Evolutionary conservation across 1,284 basidiomycete species (phyloP).

Genomic region (Testicularia cyperi): DNA sequence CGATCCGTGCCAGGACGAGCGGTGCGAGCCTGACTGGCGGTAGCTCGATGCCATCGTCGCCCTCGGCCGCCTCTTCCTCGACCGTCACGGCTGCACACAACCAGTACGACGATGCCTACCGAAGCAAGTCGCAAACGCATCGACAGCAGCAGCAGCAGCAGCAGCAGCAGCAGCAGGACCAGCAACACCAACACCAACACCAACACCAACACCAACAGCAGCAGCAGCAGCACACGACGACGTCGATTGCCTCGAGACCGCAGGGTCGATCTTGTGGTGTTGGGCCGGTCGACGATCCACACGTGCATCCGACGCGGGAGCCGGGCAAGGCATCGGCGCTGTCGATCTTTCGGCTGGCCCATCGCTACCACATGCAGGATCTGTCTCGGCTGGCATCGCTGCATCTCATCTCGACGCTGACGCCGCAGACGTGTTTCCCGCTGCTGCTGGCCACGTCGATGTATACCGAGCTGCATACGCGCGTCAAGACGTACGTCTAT

Average conservation of each 20-base stretch:
- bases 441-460: constrained; percentile 66
- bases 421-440: constrained; percentile 71
- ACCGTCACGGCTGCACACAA: too few species aligned
- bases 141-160: too few species aligned
- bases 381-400: constrained; percentile 71
- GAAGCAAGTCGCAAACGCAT: too few species aligned
- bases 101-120: too few species aligned
- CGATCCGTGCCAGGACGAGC: constrained; percentile 20
- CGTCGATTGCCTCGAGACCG: too few species aligned
- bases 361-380: constrained; percentile 72
- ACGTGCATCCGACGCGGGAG: constrained; percentile 72
- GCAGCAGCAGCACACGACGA: neutral
- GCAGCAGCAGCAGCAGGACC: too few species aligned
- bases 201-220: neutral
- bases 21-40: constrained; percentile 1
- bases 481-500: constrained; percentile 53
- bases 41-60: too few species aligned
- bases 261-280: too few species aligned
- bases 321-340: constrained; percentile 64
- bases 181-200: too few species aligned
- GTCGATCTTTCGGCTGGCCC: constrained; percentile 76
- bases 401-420: constrained; percentile 74
- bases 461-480: constrained; percentile 45
- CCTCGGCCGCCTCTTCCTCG: too few species aligned
- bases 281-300: constrained; percentile 66